Base-by-base conservation (phyloP, 768 basidiomycete genomes). In the Termitomyces sp. region DNA sequence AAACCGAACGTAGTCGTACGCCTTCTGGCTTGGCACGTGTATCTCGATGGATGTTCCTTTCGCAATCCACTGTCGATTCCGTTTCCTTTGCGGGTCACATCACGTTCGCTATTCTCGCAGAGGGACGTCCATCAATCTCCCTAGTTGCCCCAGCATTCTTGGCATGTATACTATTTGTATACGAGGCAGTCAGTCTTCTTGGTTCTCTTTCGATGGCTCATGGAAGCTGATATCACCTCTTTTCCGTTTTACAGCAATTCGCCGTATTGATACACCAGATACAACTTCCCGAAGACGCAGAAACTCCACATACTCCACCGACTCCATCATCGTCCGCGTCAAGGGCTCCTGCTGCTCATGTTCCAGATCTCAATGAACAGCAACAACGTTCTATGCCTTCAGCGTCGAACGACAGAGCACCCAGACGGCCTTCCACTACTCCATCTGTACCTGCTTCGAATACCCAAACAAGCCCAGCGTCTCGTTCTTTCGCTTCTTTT, bases 21-120 rank as follows among this genome's bases (percentile, higher is more conserved):
- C 91, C 92, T 1, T 85, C 89, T 1, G 85, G 86, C 5, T 77
- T 95, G 16, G 82, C 88, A 5, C 84, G 89, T 16, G 78, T 94
- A 9, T 95, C 92, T 2, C 76, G 88, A 7, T 94, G 90, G 87
- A 83, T 87, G 1, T 92, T 95, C 68, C 76, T 93, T 22, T 73
- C 85, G 6, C 92, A 94, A 70, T 82, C 87, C 5, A 81, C 86
- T 1, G 81, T 91, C 20, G 94, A 97, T 66, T 83, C 89, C 0
- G 85, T 93, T 44, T 85, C 90, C 0, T 95, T 96, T 68, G 90
- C 90, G 20, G 89, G 88, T 0, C 92, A 95, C 64, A 85, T 94
- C 54, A 94, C 92, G 0, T 87, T 96, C 57, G 92, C 90, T 4
- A 88, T 95, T 56, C 73, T 94, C 37, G 85, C 90, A 3, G 89